A percentile compares a stretch with the other conserved stretches of the same genome.
These are phyloP conservation scores for Wickerhamomyces rabaulensis DNA, from an alignment of 805 yeast species.

Conservation along the genomic window DNA sequence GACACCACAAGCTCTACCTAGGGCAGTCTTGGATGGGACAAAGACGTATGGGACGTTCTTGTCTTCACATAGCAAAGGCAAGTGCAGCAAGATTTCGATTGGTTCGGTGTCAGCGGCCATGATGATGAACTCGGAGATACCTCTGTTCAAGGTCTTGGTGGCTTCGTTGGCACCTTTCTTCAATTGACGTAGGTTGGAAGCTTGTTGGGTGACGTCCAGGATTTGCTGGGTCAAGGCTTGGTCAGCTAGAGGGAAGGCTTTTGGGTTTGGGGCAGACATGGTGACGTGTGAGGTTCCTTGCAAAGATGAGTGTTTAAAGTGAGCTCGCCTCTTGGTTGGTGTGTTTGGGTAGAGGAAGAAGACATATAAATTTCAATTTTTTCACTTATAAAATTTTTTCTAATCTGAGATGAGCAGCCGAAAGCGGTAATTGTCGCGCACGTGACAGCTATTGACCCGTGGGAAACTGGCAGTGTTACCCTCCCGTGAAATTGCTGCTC, in stretches of 20 bases:
- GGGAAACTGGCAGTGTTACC: not conserved
- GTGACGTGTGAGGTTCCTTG: conserved; percentile 40
- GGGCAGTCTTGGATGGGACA: conserved; percentile 96
- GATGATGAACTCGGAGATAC: conserved; percentile 97
- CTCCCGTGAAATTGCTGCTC: not conserved
- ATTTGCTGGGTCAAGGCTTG: conserved; percentile 93
- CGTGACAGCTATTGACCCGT: not conserved
- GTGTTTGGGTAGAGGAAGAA: not conserved
- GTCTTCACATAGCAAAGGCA: conserved; percentile 97
- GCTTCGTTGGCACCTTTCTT: conserved; percentile 99
- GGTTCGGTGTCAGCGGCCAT: conserved; percentile 99
- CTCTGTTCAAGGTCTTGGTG: conserved; percentile 98
- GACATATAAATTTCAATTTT: not conserved
- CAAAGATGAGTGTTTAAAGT: conserved; percentile 15
- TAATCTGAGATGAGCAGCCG: not conserved
- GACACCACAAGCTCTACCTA: conserved; percentile 99
- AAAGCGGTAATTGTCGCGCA: not conserved
- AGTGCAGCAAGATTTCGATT: conserved; percentile 93
- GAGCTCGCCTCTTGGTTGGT: conserved; percentile 26
- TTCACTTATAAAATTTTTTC: not conserved
- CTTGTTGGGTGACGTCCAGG: conserved; percentile 96
- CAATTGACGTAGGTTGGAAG: conserved; percentile 95
- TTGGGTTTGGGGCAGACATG: conserved; percentile 92
- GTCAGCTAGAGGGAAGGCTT: conserved; percentile 99
- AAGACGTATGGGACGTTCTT: conserved; percentile 99